Percentiles rank a stretch among this genome's conserved stretches.
These are phyloP conservation scores for Suillus tomentosus DNA, from an alignment of 768 basidiomycete genomes.

Conservation along the genomic window DNA sequence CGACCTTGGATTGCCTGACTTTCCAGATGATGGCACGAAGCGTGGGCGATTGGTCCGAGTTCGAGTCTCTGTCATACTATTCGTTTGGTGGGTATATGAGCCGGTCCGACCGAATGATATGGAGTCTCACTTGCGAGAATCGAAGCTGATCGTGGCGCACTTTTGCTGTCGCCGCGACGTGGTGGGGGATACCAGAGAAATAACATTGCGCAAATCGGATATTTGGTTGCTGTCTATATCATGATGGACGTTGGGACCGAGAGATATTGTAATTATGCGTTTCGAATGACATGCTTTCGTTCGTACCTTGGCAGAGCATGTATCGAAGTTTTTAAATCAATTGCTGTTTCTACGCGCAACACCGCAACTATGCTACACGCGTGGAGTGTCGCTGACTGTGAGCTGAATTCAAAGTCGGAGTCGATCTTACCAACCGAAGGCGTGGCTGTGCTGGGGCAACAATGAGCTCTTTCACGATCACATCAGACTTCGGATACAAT, in stretches of 20 bases:
- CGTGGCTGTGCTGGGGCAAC: conserved; percentile 1
- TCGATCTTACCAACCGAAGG: background rate
- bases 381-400: background rate
- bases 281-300: background rate
- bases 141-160: background rate
- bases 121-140: background rate
- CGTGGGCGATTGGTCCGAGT: background rate
- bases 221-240: background rate
- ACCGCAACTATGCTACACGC: background rate
- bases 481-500: background rate
- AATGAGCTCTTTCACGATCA: background rate
- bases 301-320: background rate
- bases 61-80: background rate
- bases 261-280: background rate
- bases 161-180: background rate
- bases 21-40: background rate
- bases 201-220: background rate
- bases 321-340: background rate
- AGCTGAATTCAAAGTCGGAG: background rate
- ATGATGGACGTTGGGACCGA: background rate
- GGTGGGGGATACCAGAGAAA: background rate
- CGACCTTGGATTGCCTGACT: background rate
- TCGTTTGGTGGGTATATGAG: background rate
- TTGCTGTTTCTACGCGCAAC: background rate
- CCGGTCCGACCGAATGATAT: background rate